Conservation (phyloP, 208 protist species). For the Dictyostelium gargantuum region DNA sequence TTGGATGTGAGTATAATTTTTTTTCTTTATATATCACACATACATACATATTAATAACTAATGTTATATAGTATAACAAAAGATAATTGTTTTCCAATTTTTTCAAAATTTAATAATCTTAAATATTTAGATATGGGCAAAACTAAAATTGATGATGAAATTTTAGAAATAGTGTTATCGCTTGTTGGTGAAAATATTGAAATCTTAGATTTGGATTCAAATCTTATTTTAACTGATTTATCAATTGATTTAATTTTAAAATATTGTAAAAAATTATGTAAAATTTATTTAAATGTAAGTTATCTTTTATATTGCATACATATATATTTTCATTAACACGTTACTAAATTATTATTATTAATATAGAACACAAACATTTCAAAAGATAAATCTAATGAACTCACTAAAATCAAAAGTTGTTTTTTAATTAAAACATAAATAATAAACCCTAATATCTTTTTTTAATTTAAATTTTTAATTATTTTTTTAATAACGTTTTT, state of each 20-base stretch:
- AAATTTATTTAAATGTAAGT: neutral
- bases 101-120: neutral
- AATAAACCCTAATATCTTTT: neutral
- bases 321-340: no score
- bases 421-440: neutral
- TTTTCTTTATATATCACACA: neutral
- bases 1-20: neutral
- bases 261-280: neutral
- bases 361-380: neutral
- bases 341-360: neutral
- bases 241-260: neutral
- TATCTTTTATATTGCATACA: neutral
- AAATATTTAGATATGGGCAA: neutral
- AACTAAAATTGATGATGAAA: neutral
- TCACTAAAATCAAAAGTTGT: neutral
- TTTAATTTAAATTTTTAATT: no score
- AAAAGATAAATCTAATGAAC: neutral
- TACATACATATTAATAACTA: neutral
- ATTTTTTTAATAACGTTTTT: no score
- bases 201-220: neutral
- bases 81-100: neutral
- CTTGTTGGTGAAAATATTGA: neutral
- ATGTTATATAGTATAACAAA: neutral
- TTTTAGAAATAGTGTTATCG: neutral
- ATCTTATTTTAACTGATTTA: neutral